phyloP scores from a whole-genome alignment of 192 early-diverging fungal species.

The Mortierella hygrophila region DNA sequence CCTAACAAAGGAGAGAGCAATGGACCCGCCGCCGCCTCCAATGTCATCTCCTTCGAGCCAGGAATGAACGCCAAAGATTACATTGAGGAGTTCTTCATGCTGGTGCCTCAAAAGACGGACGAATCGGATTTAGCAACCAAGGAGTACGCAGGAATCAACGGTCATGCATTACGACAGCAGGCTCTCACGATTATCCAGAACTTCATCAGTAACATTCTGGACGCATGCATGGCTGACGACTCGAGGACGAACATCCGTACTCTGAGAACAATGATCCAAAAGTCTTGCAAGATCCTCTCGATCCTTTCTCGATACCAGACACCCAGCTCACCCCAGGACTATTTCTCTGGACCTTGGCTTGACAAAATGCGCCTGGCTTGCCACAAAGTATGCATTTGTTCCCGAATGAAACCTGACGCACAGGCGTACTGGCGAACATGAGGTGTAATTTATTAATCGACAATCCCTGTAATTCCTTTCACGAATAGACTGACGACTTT shows the following conservation, averaged over 20 bases:
- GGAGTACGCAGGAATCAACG: conserved; percentile 55
- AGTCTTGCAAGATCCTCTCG: conserved; percentile 48
- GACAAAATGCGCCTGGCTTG: conserved; percentile 42
- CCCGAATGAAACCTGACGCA: not conserved
- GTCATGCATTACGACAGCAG: conserved; percentile 37
- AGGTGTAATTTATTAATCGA: not conserved
- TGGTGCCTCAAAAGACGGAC: conserved; percentile 18
- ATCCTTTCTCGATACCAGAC: conserved; percentile 36
- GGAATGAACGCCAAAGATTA: conserved; percentile 61
- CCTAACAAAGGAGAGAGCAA: not conserved
- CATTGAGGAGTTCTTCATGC: conserved; percentile 62
- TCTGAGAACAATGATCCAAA: conserved; percentile 40
- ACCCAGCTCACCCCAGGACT: conserved; percentile 17
- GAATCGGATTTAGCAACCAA: conserved; percentile 24
- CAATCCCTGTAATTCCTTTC: not conserved
- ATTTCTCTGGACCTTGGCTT: conserved; percentile 40
- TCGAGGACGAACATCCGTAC: conserved; percentile 3
- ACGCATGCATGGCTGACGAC: conserved; percentile 30
- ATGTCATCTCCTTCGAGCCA: conserved; percentile 43
- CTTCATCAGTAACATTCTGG: conserved; percentile 50
- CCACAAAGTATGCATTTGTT: conserved; percentile 18
- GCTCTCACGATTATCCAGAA: conserved; percentile 42
- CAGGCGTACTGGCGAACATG: too few species aligned
- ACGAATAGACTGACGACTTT: conserved; percentile 52
- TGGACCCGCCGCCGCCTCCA: not conserved